phyloP scores from a whole-genome alignment of 2,329 filamentous ascomycete species.

The Pseudogymnoascus sp. region DNA sequence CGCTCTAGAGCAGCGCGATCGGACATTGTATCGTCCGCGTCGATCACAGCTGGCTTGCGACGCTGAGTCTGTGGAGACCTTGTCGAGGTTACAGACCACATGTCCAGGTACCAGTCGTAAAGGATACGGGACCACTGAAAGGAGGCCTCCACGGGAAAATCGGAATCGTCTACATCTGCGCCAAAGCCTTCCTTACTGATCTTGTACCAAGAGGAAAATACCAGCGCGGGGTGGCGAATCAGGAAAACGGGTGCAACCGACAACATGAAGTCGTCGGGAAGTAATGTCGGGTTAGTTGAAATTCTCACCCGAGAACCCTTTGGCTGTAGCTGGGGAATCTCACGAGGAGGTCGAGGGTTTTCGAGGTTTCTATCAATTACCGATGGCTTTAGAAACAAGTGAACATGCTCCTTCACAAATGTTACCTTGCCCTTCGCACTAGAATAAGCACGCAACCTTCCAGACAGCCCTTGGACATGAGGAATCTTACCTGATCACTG shows the following conservation, averaged over 20 bases:
- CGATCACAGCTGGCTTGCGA: neutral
- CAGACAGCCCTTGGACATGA: neutral
- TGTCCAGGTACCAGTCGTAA: neutral
- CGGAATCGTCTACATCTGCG: neutral
- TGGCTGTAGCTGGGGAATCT: neutral
- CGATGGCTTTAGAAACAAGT: neutral
- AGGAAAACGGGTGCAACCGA: neutral
- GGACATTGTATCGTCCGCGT: neutral
- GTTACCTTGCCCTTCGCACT: neutral
- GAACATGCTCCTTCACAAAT: neutral
- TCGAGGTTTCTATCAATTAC: neutral
- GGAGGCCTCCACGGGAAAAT: neutral
- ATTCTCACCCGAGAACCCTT: neutral
- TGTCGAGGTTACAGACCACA: neutral
- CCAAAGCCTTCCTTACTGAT: too few species aligned
- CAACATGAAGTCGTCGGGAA: neutral
- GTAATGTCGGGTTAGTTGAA: neutral
- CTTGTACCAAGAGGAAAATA: neutral
- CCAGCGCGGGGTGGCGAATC: constrained; percentile 1
- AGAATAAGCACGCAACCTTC: neutral
- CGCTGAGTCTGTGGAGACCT: neutral
- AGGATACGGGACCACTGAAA: neutral
- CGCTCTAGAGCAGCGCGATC: neutral
- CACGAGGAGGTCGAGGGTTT: neutral
- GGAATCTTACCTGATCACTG: neutral